Conservation (phyloP, 306 rosid genomes). For the Vigna nakashimae region DNA sequence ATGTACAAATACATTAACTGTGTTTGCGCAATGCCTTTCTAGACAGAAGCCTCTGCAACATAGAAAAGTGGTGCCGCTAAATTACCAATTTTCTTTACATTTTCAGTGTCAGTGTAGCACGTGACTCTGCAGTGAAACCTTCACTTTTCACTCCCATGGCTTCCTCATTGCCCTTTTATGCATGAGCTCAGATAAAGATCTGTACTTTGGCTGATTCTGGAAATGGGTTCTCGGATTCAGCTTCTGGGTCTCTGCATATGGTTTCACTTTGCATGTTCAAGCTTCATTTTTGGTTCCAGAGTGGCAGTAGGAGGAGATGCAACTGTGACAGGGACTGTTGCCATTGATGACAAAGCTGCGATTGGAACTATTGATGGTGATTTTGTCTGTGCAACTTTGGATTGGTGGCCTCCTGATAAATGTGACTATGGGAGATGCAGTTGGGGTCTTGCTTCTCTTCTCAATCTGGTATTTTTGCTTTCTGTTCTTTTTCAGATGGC, state of each 20-base stretch:
- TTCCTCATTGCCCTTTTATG: background rate
- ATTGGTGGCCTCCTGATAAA: constrained; percentile 99
- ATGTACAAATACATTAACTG: constrained; percentile 13
- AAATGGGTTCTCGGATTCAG: constrained; percentile 67
- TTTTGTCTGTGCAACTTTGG: constrained; percentile 91
- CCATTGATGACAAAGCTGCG: constrained; percentile 59
- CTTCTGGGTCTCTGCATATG: constrained; percentile 57
- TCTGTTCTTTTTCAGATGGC: background rate
- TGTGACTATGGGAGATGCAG: constrained; percentile 95
- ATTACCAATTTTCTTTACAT: background rate
- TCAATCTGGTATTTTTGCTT: constrained; percentile 71
- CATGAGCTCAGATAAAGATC: constrained; percentile 43
- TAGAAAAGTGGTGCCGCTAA: background rate
- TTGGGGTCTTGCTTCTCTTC: constrained; percentile 91
- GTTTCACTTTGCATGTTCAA: constrained; percentile 48
- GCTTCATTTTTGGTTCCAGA: constrained; percentile 44
- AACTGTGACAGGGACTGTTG: constrained; percentile 56
- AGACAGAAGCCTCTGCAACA: constrained; percentile 5
- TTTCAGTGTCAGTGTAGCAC: background rate
- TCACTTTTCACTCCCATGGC: background rate
- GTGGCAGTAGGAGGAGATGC: constrained; percentile 38
- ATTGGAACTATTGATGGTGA: constrained; percentile 82
- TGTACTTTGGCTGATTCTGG: constrained; percentile 41
- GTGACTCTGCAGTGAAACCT: constrained; percentile 31
- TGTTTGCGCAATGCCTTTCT: background rate